Evolutionary conservation across 73 alveolate genomes (phyloP), one percentile per base, ranked within the genome.

Genomic region (Diophrys sp.): DNA sequence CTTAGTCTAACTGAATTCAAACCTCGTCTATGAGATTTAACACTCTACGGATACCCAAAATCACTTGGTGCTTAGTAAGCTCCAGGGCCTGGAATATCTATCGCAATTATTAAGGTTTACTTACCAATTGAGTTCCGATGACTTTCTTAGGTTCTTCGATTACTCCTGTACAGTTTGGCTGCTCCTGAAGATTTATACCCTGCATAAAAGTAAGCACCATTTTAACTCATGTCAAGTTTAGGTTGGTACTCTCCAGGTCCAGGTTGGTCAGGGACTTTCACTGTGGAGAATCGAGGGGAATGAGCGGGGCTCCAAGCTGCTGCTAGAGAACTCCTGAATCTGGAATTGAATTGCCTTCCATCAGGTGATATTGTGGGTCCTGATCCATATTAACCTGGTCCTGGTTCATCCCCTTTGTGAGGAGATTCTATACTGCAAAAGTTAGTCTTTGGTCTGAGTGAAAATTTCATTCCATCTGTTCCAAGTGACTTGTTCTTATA

Each of bases 1-100:
- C n/a, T n/a, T n/a, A n/a, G 70, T 56, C 25, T 93, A 89, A 75
- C 84, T 84, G 74, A 85, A 84, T 14, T 89, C 87, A 53, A 74
- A 82, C 56, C 92, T 79, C 31, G 81, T 80, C 23, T 81, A 83
- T 88, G 71, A 34, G n/a, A n/a, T n/a, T n/a, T n/a, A n/a, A n/a
- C n/a, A n/a, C n/a, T n/a, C n/a, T n/a, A n/a, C 62, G 62, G 62
- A 44, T 44, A 44, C 62, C 62, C 62, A 44, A 44, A 44, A 44
- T 44, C 62, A 11, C n/a, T 11, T 11, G 62, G 62, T 11, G 62
- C 62, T 44, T 44, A 44, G 18, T 44, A 44, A 44, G 62, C 18
- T 18, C 62, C 62, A 44, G 62, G 62, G 5, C 62, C 62, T 11
- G 62, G 62, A 44, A 44, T 44, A 18, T 44, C 62, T 44, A 44